Conservation (phyloP, 2,329 filamentous ascomycete genomes). For the Amylocarpus encephaloides region DNA sequence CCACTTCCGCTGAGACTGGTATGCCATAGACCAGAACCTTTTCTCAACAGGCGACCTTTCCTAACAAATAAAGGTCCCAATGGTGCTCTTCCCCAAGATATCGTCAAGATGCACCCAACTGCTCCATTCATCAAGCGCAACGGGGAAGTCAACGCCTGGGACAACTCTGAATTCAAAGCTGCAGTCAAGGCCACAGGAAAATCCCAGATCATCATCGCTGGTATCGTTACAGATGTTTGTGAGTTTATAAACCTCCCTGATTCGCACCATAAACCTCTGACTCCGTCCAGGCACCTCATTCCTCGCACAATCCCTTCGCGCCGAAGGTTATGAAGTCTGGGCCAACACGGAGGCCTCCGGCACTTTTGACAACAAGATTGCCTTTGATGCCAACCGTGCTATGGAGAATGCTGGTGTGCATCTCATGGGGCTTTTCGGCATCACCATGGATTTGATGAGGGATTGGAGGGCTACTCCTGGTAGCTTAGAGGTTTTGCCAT, state of each 20-base stretch:
- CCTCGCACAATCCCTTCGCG: conserved; percentile 63
- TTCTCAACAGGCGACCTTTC: neutral
- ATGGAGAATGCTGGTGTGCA: conserved; percentile 64
- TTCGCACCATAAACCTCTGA: neutral
- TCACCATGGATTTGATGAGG: conserved; percentile 28
- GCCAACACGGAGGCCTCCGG: conserved; percentile 67
- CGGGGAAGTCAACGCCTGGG: conserved; percentile 73
- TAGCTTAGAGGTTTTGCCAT: conserved; percentile 52
- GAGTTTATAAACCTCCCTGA: conserved; percentile 16
- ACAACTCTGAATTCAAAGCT: conserved; percentile 60
- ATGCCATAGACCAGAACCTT: neutral
- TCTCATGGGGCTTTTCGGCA: conserved; percentile 28
- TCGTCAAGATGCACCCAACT: conserved; percentile 55
- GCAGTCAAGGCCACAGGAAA: conserved; percentile 60
- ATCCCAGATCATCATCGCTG: conserved; percentile 64
- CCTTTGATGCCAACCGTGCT: conserved; percentile 58
- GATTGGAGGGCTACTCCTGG: conserved; percentile 38
- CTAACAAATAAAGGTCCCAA: conserved; percentile 50
- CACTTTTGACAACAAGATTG: conserved; percentile 54
- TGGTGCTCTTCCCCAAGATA: conserved; percentile 63
- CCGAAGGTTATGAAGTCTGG: conserved; percentile 67
- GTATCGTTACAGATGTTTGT: conserved; percentile 71
- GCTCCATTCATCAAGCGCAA: conserved; percentile 60
- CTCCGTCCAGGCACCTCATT: conserved; percentile 55
- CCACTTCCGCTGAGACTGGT: conserved; percentile 58